Percentiles rank a stretch among this genome's conserved stretches.
These are phyloP conservation scores for Salix purpurea DNA, from an alignment of 345 rosid genomes.

Conservation along the genomic window DNA sequence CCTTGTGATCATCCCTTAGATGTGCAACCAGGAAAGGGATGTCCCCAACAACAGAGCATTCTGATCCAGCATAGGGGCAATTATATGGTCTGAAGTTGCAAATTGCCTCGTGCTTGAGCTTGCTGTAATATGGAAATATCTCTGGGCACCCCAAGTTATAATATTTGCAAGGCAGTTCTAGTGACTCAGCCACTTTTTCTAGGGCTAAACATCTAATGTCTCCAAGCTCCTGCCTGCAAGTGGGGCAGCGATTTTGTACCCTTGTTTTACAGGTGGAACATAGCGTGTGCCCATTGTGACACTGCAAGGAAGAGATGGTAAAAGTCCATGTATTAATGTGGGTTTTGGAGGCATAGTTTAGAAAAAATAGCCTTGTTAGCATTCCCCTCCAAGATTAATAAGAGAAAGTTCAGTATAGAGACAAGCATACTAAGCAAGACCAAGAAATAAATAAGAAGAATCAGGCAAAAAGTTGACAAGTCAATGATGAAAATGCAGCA, in stretches of 20 bases:
- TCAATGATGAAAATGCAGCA: background rate
- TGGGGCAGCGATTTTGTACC: constrained; percentile 75
- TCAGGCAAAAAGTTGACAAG: background rate
- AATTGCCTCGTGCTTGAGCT: constrained; percentile 62
- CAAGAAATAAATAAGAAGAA: background rate
- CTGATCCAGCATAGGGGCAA: constrained; percentile 82
- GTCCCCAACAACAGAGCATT: constrained; percentile 58
- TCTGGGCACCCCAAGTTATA: constrained; percentile 69
- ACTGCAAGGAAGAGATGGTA: constrained; percentile 39
- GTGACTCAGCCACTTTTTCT: constrained; percentile 78
- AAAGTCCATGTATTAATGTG: background rate
- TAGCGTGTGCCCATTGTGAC: constrained; percentile 74
- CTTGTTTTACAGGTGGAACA: constrained; percentile 78
- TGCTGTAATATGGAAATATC: constrained; percentile 75
- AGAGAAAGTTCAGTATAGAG: background rate
- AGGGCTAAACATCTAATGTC: constrained; percentile 78
- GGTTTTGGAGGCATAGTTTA: background rate
- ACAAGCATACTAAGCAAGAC: background rate
- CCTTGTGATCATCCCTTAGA: constrained; percentile 79
- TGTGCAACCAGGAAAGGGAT: constrained; percentile 67
- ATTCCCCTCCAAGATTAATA: background rate
- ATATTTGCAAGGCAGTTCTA: constrained; percentile 75
- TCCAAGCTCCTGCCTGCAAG: constrained; percentile 77
- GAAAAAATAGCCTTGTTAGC: background rate
- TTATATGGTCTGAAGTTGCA: constrained; percentile 74